Evolutionary conservation across 176 grass and related monocot species (phyloP), one percentile per base, ranked within the genome.

Genomic region (Musa beccarii): DNA sequence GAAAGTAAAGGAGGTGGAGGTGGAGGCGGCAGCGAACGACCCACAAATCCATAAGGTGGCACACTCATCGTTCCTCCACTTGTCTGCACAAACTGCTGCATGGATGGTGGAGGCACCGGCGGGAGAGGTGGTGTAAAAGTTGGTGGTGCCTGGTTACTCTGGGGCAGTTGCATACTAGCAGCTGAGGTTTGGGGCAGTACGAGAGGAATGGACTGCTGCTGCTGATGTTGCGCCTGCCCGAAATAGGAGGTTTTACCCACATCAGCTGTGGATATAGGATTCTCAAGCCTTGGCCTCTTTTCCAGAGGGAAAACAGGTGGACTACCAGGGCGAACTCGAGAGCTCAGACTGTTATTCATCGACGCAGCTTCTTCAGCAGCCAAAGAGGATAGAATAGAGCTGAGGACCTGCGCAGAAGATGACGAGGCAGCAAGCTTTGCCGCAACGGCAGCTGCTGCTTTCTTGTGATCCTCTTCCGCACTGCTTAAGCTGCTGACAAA

Each of bases 381-480:
- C 24, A 94, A 71, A 51, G 90, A 89, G 17, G 86, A 84, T 5
- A 99, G 51, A 80, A 94, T 83, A 15, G 88, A 89, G 59, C 76
- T 80, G 28, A 99, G 78, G 28, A 87, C 53, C 55, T 96, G 80
- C 23, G 76, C 90, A 2, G 90, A 84, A 29, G 88, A 81, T 86
- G 90, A 81, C 77, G 87, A 89, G 56, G 95, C 92, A 56, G 84
- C 82, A 75, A 99, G 83, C 79, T 91, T 99, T 59, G 87, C 95
- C 26, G 88, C 90, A 69, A 99, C 84, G 59, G 88, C 95, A 81
- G 95, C 95, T 43, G 95, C 95, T 16, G 88, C 83, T 71, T 82
- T 94, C 72, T 89, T 99, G 66, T 87, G 75, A 55, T 99, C 88
- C 19, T 86, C 84, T 71, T 76, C 79, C 59, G 74, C 79, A 6